phyloP scores from a whole-genome alignment of 2,329 filamentous ascomycete genomes.

The Xylariaceae sp. region DNA sequence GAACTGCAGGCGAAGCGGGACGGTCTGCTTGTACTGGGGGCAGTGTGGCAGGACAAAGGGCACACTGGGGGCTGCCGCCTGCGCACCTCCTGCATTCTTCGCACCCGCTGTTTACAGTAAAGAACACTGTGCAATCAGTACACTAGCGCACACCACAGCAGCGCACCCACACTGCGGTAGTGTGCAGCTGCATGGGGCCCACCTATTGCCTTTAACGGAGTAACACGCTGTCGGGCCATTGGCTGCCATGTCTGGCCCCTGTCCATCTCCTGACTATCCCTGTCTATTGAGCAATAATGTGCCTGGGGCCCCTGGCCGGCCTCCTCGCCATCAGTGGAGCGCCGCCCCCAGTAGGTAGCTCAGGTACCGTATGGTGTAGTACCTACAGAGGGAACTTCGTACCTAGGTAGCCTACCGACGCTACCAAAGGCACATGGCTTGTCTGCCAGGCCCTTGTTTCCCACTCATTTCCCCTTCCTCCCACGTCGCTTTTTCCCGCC shows the following conservation, averaged over 20 bases:
- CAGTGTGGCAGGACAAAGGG: not conserved
- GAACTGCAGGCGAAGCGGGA: not conserved
- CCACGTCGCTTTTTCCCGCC: slow-evolving; percentile 24
- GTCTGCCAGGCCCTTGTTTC: slow-evolving; percentile 24
- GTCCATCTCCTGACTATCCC: slow-evolving; percentile 19
- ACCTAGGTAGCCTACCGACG: not conserved
- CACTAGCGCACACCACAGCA: not conserved
- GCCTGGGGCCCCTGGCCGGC: slow-evolving; percentile 13
- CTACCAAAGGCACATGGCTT: not conserved
- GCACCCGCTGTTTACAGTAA: not conserved
- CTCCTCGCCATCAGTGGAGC: slow-evolving; percentile 12
- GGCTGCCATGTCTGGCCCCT: slow-evolving; percentile 3
- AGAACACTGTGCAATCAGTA: not conserved
- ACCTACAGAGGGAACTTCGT: too few species aligned
- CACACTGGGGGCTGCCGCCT: not conserved
- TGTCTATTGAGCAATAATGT: slow-evolving; percentile 15
- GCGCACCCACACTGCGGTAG: not conserved
- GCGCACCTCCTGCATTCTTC: not conserved
- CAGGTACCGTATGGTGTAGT: too few species aligned
- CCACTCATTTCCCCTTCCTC: slow-evolving; percentile 26
- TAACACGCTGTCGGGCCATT: slow-evolving; percentile 1
- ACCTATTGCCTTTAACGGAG: slow-evolving; percentile 8
- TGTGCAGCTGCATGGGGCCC: not conserved
- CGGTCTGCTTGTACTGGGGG: not conserved
- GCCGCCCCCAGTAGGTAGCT: too few species aligned